Conservation (phyloP, 2,329 filamentous ascomycete species). For the Fusarium secorum region DNA sequence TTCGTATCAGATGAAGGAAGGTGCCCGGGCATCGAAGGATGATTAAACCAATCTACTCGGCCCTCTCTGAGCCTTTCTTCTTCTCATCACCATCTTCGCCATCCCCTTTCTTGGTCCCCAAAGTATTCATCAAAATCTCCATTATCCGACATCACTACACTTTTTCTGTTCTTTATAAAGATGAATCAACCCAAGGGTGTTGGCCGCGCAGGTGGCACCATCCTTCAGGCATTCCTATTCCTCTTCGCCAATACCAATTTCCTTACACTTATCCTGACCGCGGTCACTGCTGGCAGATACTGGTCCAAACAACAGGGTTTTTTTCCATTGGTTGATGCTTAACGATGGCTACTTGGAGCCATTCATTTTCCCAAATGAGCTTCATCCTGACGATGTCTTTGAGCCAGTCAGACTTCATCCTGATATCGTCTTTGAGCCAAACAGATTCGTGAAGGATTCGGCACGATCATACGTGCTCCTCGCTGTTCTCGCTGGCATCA, state of each 20-base stretch:
- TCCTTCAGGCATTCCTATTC: constrained; percentile 26
- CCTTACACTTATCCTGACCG: constrained; percentile 30
- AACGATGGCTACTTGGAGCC: too few species aligned
- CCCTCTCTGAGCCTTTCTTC: background rate
- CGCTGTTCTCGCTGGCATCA: constrained; percentile 19
- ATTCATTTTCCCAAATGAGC: too few species aligned
- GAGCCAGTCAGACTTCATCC: too few species aligned
- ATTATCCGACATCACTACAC: background rate
- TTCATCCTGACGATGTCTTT: background rate
- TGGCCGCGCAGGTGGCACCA: constrained; percentile 1
- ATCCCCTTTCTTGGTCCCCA: constrained; percentile 4
- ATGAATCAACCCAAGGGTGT: constrained; percentile 2
- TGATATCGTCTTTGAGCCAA: background rate
- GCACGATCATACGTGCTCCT: constrained; percentile 34
- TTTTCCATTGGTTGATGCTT: too few species aligned
- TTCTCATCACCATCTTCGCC: background rate
- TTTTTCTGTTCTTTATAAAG: background rate
- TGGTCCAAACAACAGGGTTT: background rate
- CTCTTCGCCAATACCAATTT: constrained; percentile 37
- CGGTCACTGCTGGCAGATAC: constrained; percentile 10
- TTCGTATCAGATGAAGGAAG: constrained; percentile 9
- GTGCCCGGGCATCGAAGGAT: background rate
- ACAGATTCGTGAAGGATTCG: background rate
- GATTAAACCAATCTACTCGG: background rate
- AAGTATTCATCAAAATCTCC: background rate